Evolutionary conservation across 2,329 filamentous ascomycete species (phyloP), one percentile per base, ranked within the genome.

Genomic region (Arachnomyces sp.): DNA sequence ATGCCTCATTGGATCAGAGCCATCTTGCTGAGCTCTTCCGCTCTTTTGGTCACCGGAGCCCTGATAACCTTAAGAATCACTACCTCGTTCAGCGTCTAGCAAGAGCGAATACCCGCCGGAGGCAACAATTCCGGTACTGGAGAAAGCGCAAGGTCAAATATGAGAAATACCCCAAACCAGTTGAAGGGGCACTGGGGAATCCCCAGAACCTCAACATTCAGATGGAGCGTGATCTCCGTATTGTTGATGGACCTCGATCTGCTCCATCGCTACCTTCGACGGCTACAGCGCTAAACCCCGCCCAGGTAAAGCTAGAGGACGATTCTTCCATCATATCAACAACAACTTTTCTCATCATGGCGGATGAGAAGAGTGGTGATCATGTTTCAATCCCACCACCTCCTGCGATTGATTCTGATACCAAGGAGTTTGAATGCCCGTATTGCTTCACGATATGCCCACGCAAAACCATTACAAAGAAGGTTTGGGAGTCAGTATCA

Each of bases 81-180:
- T 45, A 32, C 32, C 34, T 49, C 9, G 37, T 40, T 7, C 38
- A 45, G 12, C 44, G 46, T 7, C 31, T 49, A 32, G 44, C 46
- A 13, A 38, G 33, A 11, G 44, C 46, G 12, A 49, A 45, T 17
- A 47, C 36, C n/a, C 32, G 14, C 11, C 31, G 46, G 20, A 42
- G 44, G 33, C 34, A 44, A 36, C 46, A 47, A 28, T 45, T 49
- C 28, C 35, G 25, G 11, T 43, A 47, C 34, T 47, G 46, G 44
- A 32, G 37, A 12, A 12, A 17, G n/a, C 44, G 17, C 36, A 35
- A 17, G 16, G 13, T 18, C 35, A 25, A 42, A 20, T n/a, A 15
- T 29, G 16, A 31, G 28, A 39, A 38, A 34, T 9, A 15, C 34
- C n/a, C 39, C 34, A 16, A 38, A 12, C 20, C 18, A 33, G 9